phyloP scores from a whole-genome alignment of 352 stramenopile species.

The Globisporangium mamillatum region DNA sequence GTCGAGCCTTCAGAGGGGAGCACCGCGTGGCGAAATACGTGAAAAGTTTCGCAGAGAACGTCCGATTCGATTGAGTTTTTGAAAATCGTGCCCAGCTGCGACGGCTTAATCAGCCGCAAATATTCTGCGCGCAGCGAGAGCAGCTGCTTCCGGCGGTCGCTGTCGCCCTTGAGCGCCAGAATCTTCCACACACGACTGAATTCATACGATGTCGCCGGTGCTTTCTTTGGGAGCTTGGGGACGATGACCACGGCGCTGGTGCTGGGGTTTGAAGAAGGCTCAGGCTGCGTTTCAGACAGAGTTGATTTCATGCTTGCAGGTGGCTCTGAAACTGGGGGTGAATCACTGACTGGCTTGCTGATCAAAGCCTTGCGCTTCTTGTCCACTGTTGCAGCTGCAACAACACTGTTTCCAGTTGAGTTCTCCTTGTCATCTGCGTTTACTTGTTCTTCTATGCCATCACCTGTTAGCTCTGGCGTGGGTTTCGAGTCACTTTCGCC shows the following conservation, averaged over 20 bases:
- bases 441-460: background rate
- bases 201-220: slow-evolving; percentile 71
- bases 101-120: slow-evolving; percentile 38
- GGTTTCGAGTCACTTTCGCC: slow-evolving; percentile 23
- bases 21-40: slow-evolving; percentile 34
- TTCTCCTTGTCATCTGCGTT: slow-evolving; percentile 12
- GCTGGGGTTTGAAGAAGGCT: background rate
- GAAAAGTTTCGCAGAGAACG: slow-evolving; percentile 66
- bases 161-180: slow-evolving; percentile 43
- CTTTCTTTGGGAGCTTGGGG: slow-evolving; percentile 61
- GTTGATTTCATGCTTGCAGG: background rate
- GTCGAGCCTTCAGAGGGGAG: slow-evolving; percentile 1
- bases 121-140: slow-evolving; percentile 47
- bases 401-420: background rate
- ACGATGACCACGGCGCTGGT: slow-evolving; percentile 16
- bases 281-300: background rate
- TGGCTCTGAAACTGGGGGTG: background rate
- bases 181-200: slow-evolving; percentile 79
- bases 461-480: slow-evolving; percentile 9
- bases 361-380: background rate
- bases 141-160: slow-evolving; percentile 25
- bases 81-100: slow-evolving; percentile 45
- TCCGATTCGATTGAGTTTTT: slow-evolving; percentile 78
- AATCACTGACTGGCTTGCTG: background rate
- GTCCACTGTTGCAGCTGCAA: background rate